phyloP scores from a whole-genome alignment of 1,139 yeast genomes.

The Saccharomyces hybrid region DNA sequence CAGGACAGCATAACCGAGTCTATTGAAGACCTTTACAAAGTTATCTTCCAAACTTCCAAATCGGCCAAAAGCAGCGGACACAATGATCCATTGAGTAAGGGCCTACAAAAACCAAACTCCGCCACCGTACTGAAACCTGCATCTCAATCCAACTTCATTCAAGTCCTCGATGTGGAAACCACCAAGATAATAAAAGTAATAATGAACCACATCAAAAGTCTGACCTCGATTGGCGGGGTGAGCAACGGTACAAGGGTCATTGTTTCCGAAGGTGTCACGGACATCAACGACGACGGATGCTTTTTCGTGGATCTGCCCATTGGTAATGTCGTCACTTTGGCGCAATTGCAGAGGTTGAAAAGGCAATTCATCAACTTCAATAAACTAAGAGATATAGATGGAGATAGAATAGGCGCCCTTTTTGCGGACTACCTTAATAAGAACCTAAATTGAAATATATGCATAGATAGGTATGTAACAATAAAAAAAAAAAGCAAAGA shows the following conservation, averaged over 20 bases:
- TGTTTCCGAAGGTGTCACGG: conserved; percentile 31
- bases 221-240: conserved; percentile 21
- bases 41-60: conserved; percentile 38
- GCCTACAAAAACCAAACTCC: conserved; percentile 51
- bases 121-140: conserved; percentile 73
- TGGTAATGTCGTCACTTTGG: conserved; percentile 48
- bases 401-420: conserved; percentile 56
- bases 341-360: conserved; percentile 76
- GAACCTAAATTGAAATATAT: conserved; percentile 13
- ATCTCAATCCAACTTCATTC: conserved; percentile 63
- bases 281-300: conserved; percentile 34
- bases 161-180: conserved; percentile 69
- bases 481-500: not conserved
- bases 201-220: conserved; percentile 17
- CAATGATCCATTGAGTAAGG: conserved; percentile 13
- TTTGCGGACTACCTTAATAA: conserved; percentile 67
- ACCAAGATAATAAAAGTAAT: conserved; percentile 20
- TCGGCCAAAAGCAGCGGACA: conserved; percentile 41
- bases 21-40: conserved; percentile 64
- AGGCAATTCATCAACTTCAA: conserved; percentile 75
- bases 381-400: conserved; percentile 61
- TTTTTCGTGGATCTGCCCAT: conserved; percentile 56
- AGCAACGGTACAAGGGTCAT: conserved; percentile 17
- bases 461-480: not conserved
- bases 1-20: conserved; percentile 1